Percentiles rank a stretch among this genome's conserved stretches.
Evolutionary conservation across 768 basidiomycete species (phyloP).

Genomic region (Amanita phalloides): DNA sequence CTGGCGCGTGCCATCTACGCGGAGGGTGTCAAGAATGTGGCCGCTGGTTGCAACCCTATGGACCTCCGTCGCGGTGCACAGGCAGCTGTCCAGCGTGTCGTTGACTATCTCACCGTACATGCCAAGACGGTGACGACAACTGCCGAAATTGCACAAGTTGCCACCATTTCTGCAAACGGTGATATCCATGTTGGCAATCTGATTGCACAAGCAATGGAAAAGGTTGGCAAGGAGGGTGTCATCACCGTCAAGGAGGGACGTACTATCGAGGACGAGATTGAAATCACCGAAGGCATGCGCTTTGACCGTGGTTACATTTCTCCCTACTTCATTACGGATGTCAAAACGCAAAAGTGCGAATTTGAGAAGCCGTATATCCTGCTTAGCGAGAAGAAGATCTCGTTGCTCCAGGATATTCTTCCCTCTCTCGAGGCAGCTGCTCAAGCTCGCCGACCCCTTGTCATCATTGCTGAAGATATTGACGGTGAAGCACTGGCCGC

Average conservation of each 20-base stretch:
- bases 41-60: constrained; percentile 99
- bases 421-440: constrained; percentile 80
- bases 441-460: constrained; percentile 75
- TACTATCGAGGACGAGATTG: constrained; percentile 97
- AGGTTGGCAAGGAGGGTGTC: constrained; percentile 98
- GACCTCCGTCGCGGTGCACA: constrained; percentile 98
- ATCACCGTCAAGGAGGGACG: constrained; percentile 99
- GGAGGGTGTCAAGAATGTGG: constrained; percentile 98
- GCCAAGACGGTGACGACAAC: constrained; percentile 94
- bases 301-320: constrained; percentile 99
- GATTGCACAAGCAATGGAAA: constrained; percentile 99
- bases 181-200: constrained; percentile 88
- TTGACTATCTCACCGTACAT: constrained; percentile 79
- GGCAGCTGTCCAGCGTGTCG: constrained; percentile 91
- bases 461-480: constrained; percentile 96
- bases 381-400: constrained; percentile 97
- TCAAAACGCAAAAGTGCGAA: constrained; percentile 92
- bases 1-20: constrained; percentile 96
- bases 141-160: constrained; percentile 96
- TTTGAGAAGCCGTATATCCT: constrained; percentile 95
- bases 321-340: constrained; percentile 97
- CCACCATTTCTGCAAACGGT: constrained; percentile 81
- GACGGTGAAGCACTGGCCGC: constrained; percentile 98
- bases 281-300: constrained; percentile 99
- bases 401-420: constrained; percentile 86